These are phyloP conservation scores for Leishmania aethiopica DNA, from an alignment of 208 protist genomes.

Conservation along the genomic window DNA sequence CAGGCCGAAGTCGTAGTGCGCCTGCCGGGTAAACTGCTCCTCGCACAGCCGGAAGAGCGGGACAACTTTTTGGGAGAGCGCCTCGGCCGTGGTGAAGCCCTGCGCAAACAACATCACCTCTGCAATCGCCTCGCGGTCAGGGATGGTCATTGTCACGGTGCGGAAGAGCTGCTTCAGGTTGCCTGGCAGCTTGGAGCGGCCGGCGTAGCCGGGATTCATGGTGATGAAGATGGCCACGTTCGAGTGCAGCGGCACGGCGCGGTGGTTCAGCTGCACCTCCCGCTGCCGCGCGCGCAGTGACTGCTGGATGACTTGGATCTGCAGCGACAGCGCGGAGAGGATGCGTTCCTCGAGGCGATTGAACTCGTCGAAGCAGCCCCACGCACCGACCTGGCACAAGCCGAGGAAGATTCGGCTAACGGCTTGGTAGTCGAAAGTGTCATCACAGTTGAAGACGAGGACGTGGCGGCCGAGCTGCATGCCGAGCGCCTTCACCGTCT, in stretches of 20 bases:
- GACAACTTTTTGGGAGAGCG: conserved; percentile 97
- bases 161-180: conserved; percentile 99
- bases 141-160: conserved; percentile 98
- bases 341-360: conserved; percentile 99
- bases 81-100: conserved; percentile 97
- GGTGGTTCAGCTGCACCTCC: conserved; percentile 93
- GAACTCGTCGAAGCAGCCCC: conserved; percentile 99
- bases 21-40: conserved; percentile 98
- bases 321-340: conserved; percentile 99
- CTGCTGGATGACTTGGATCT: conserved; percentile 99
- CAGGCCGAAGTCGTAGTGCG: conserved; percentile 99
- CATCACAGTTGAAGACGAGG: conserved; percentile 99
- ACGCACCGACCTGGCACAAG: conserved; percentile 99
- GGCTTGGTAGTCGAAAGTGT: conserved; percentile 98
- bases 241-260: conserved; percentile 88
- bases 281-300: conserved; percentile 60
- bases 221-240: conserved; percentile 99
- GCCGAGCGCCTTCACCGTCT: conserved; percentile 99
- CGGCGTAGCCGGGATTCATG: conserved; percentile 99
- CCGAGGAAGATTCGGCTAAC: conserved; percentile 99
- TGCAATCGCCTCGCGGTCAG: conserved; percentile 99
- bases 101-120: conserved; percentile 99
- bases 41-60: conserved; percentile 98
- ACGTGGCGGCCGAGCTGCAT: conserved; percentile 97
- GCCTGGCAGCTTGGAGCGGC: conserved; percentile 98